A percentile compares a stretch with the other conserved stretches of the same genome.
Evolutionary conservation across 2,329 filamentous ascomycete genomes (phyloP).

Genomic region (Acephala macrosclerotiorum): DNA sequence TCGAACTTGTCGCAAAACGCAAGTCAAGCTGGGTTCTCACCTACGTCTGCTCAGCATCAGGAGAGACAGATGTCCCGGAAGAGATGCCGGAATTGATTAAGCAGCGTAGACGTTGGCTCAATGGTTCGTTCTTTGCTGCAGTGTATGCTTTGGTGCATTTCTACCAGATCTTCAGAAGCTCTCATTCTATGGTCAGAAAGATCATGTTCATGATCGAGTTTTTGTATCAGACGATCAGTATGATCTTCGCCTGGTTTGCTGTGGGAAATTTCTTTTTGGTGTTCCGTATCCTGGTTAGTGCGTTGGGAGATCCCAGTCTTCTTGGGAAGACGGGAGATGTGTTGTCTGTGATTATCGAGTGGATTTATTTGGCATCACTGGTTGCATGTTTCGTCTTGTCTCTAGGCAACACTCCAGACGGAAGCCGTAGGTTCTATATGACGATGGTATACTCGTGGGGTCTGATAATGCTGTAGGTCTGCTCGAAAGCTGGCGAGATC

Average conservation of each 20-base stretch:
- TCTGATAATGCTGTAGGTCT: constrained; percentile 81
- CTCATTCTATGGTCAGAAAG: constrained; percentile 71
- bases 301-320: constrained; percentile 72
- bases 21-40: constrained; percentile 75
- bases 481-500: neutral
- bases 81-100: constrained; percentile 75
- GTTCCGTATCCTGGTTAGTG: constrained; percentile 77
- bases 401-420: constrained; percentile 90
- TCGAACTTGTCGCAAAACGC: constrained; percentile 74
- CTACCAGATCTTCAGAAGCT: constrained; percentile 72
- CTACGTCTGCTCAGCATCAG: constrained; percentile 74
- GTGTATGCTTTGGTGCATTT: constrained; percentile 76
- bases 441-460: constrained; percentile 97
- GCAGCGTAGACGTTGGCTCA: constrained; percentile 75
- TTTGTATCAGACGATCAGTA: constrained; percentile 71
- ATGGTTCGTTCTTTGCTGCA: constrained; percentile 77
- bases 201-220: constrained; percentile 74
- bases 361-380: constrained; percentile 88
- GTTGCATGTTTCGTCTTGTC: constrained; percentile 94
- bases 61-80: constrained; percentile 76
- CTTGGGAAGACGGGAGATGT: constrained; percentile 79
- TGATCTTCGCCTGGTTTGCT: constrained; percentile 76
- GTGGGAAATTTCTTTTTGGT: constrained; percentile 48
- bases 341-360: constrained; percentile 90
- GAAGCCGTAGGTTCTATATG: constrained; percentile 90